phyloP scores from a whole-genome alignment of 345 rosid genomes.

The Eucalyptus marginata region DNA sequence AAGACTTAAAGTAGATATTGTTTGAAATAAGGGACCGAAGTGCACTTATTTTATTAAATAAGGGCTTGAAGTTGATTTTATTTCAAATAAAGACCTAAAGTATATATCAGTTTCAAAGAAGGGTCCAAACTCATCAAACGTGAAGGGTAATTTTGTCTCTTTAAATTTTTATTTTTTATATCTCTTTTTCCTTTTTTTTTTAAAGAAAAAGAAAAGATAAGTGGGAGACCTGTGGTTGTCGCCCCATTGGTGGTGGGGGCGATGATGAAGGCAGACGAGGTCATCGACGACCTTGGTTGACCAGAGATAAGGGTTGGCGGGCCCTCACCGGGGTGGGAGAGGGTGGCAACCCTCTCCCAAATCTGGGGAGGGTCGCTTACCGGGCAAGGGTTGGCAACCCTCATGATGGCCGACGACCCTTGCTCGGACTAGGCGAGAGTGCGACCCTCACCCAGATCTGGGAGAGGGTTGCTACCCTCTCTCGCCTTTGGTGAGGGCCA shows the following conservation, averaged over 20 bases:
- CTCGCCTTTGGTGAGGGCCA: too few species aligned
- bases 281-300: rapidly evolving
- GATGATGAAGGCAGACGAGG: rapidly evolving
- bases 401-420: too few species aligned
- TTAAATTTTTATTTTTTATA: too few species aligned
- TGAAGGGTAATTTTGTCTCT: rapidly evolving
- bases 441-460: rapidly evolving
- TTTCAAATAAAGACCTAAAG: too few species aligned
- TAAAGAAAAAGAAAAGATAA: rapidly evolving
- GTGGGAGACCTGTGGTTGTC: rapidly evolving
- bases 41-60: too few species aligned
- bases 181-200: too few species aligned
- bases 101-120: too few species aligned
- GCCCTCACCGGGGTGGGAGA: rapidly evolving
- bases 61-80: rapidly evolving
- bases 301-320: rapidly evolving
- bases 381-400: too few species aligned
- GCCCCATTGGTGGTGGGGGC: too few species aligned
- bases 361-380: too few species aligned
- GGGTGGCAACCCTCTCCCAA: rapidly evolving
- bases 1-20: rapidly evolving
- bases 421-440: rapidly evolving
- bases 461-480: too few species aligned
- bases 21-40: rapidly evolving
- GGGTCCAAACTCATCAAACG: too few species aligned